These are phyloP conservation scores for Alternaria brassicae DNA, from an alignment of 2,329 filamentous ascomycete species.

Conservation along the genomic window DNA sequence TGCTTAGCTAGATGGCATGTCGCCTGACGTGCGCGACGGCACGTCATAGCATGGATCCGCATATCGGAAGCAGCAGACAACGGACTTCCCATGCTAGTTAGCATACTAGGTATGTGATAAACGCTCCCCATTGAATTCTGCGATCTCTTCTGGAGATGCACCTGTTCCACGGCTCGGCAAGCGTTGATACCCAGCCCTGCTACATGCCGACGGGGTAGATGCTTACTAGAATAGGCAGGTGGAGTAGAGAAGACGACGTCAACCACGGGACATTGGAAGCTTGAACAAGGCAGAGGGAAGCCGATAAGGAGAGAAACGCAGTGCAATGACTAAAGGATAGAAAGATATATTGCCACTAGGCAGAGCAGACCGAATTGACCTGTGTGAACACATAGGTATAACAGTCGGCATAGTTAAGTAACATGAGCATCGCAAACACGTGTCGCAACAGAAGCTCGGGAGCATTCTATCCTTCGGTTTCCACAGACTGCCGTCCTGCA, in stretches of 20 bases:
- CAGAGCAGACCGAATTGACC: not conserved
- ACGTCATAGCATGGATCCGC: constrained; percentile 10
- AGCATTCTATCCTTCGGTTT: not conserved
- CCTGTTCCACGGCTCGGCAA: constrained; percentile 34
- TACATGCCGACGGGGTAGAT: constrained; percentile 31
- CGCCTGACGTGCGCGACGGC: constrained; percentile 1
- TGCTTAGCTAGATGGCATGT: not conserved
- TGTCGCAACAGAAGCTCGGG: not conserved
- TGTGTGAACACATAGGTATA: not conserved
- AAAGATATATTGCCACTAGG: not conserved
- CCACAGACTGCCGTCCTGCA: not conserved
- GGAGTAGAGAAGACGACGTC: constrained; percentile 7
- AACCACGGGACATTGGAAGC: not conserved
- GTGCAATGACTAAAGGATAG: not conserved
- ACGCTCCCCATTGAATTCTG: constrained; percentile 16
- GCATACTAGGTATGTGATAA: constrained; percentile 14
- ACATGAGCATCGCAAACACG: not conserved
- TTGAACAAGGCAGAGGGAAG: not conserved
- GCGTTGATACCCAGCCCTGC: constrained; percentile 22
- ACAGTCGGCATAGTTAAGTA: not conserved
- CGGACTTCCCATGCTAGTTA: constrained; percentile 42
- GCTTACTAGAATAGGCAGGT: constrained; percentile 41
- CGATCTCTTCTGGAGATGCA: constrained; percentile 13
- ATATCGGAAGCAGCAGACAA: constrained; percentile 11
- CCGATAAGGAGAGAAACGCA: not conserved